Conservation (phyloP, 192 early-diverging fungal species). For the Podila clonocystis region DNA sequence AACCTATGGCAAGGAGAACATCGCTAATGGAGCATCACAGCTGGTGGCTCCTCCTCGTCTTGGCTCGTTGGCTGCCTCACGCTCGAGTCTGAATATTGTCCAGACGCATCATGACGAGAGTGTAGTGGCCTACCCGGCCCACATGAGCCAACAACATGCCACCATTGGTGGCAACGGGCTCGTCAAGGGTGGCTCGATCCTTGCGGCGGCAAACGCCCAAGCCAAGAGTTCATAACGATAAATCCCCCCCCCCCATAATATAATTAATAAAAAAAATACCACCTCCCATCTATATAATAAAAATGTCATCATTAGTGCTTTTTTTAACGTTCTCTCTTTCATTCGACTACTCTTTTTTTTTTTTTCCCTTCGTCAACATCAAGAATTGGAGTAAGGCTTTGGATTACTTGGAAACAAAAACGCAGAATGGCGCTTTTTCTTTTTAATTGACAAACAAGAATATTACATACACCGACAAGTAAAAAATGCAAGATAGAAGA, state of each 20-base stretch:
- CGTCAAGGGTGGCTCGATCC: slow-evolving; percentile 7
- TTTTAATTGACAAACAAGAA: slow-evolving; percentile 2
- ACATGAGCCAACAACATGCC: background rate
- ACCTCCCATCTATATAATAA: background rate
- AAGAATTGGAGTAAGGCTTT: no score
- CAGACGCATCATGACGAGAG: background rate
- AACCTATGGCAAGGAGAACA: background rate
- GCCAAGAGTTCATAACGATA: no score
- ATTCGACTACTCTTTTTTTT: background rate
- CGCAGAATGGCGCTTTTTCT: background rate
- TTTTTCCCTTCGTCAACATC: background rate
- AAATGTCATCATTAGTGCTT: background rate
- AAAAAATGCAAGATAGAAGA: no score
- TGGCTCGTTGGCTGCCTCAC: background rate
- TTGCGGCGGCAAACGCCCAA: background rate
- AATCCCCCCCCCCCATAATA: no score
- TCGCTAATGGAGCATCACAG: background rate
- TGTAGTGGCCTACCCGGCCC: slow-evolving; percentile 2
- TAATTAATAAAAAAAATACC: background rate
- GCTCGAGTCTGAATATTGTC: background rate
- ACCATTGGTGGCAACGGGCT: slow-evolving; percentile 3
- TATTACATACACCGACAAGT: background rate
- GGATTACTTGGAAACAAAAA: no score
- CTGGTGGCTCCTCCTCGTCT: background rate
- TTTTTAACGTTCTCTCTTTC: background rate